These are phyloP conservation scores for Zizania latifolia DNA, from an alignment of 176 grass and related monocot species.

Conservation along the genomic window DNA sequence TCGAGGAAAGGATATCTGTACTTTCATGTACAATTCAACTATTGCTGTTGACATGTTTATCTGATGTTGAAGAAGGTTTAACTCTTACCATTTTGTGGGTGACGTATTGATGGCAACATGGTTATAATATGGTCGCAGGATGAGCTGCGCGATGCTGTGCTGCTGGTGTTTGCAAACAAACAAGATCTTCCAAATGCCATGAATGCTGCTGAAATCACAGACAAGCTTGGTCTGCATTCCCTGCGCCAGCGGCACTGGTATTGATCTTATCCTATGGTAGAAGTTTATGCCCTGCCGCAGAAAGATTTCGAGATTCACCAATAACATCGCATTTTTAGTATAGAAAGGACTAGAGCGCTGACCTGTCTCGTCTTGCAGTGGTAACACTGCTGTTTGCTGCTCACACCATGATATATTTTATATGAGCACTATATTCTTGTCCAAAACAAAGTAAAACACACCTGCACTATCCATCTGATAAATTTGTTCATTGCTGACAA, in stretches of 20 bases:
- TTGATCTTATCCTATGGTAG: neutral
- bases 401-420: neutral
- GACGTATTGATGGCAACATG: neutral
- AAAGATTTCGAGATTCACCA: neutral
- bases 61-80: neutral
- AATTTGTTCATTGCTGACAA: too few species aligned
- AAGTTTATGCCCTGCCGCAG: neutral
- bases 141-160: conserved; percentile 54
- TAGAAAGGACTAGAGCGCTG: too few species aligned
- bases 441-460: neutral
- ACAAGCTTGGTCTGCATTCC: conserved; percentile 51
- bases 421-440: neutral
- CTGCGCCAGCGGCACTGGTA: conserved; percentile 61
- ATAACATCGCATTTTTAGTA: too few species aligned
- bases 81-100: neutral
- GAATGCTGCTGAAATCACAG: conserved; percentile 48
- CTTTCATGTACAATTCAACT: too few species aligned
- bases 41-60: too few species aligned
- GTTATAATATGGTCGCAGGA: conserved; percentile 20
- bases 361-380: neutral
- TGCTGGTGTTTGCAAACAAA: conserved; percentile 57
- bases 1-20: too few species aligned
- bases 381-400: neutral
- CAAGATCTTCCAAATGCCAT: conserved; percentile 64
- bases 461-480: neutral